phyloP scores from a whole-genome alignment of 2,329 filamentous ascomycete genomes.

The Diaporthe sp. region DNA sequence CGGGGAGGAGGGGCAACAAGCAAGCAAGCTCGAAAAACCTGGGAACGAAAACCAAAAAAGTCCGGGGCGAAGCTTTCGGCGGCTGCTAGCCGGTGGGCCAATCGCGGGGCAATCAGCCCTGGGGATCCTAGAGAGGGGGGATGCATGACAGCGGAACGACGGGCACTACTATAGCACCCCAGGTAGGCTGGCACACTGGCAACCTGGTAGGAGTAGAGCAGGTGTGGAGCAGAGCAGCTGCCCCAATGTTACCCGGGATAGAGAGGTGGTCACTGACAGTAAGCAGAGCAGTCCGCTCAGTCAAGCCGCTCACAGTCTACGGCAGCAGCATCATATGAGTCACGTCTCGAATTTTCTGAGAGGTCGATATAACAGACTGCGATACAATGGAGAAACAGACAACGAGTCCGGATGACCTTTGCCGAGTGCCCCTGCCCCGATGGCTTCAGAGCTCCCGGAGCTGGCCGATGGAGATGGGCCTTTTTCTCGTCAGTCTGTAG shows the following conservation, averaged over 20 bases:
- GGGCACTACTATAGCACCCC: conserved; percentile 21
- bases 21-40: conserved; percentile 21
- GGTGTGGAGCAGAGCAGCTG: conserved; percentile 4
- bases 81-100: conserved; percentile 20
- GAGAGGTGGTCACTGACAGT: no score
- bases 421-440: neutral
- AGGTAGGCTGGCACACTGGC: neutral
- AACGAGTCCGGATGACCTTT: neutral
- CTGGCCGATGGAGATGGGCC: neutral
- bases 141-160: conserved; percentile 20
- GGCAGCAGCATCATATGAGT: neutral
- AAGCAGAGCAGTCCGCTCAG: neutral
- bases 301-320: neutral
- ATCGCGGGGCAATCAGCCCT: conserved; percentile 20
- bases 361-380: neutral
- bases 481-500: neutral
- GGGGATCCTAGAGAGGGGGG: conserved; percentile 11
- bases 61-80: conserved; percentile 25
- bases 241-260: conserved; percentile 19
- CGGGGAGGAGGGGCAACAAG: neutral
- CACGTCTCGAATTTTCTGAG: neutral
- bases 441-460: neutral
- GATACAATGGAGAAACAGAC: neutral
- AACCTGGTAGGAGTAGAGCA: neutral
- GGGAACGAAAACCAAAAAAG: conserved; percentile 1